A percentile compares a stretch with the other conserved stretches of the same genome.
Conservation (phyloP, 2,329 filamentous ascomycete genomes). For the Cyphellophora europaea region DNA sequence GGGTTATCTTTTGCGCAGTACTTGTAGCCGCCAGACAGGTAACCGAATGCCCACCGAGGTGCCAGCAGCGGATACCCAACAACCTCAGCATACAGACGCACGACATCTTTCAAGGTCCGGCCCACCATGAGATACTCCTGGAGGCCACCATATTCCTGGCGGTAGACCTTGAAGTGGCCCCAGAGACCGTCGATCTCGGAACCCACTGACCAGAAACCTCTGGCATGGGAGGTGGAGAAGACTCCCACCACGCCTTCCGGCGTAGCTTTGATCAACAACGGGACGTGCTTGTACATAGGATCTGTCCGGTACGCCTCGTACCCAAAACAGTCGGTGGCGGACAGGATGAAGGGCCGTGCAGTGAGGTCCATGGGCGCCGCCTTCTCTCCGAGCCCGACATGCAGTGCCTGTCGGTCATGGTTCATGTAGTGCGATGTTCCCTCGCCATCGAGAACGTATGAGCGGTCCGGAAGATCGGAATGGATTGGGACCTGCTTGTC, state of each 20-base stretch:
- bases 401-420: conserved; percentile 53
- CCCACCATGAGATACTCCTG: conserved; percentile 64
- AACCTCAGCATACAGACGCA: conserved; percentile 56
- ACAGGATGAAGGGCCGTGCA: conserved; percentile 55
- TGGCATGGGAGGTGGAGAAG: conserved; percentile 57
- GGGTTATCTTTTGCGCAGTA: conserved; percentile 51
- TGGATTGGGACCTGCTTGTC: conserved; percentile 47
- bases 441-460: conserved; percentile 52
- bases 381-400: conserved; percentile 65
- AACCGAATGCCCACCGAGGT: conserved; percentile 64
- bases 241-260: conserved; percentile 55
- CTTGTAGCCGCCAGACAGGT: conserved; percentile 59
- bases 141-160: conserved; percentile 62
- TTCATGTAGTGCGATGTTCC: conserved; percentile 57
- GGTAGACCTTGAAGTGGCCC: conserved; percentile 65
- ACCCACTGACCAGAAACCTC: conserved; percentile 58
- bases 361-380: conserved; percentile 63
- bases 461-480: conserved; percentile 54
- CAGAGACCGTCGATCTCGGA: conserved; percentile 68
- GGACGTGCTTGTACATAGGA: conserved; percentile 68
- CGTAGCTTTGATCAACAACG: conserved; percentile 59
- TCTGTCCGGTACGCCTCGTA: conserved; percentile 64
- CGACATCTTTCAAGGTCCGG: conserved; percentile 56
- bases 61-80: conserved; percentile 60
- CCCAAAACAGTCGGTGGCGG: conserved; percentile 63